phyloP scores from a whole-genome alignment of 768 basidiomycete species.

The Fistulinella prunicolor region DNA sequence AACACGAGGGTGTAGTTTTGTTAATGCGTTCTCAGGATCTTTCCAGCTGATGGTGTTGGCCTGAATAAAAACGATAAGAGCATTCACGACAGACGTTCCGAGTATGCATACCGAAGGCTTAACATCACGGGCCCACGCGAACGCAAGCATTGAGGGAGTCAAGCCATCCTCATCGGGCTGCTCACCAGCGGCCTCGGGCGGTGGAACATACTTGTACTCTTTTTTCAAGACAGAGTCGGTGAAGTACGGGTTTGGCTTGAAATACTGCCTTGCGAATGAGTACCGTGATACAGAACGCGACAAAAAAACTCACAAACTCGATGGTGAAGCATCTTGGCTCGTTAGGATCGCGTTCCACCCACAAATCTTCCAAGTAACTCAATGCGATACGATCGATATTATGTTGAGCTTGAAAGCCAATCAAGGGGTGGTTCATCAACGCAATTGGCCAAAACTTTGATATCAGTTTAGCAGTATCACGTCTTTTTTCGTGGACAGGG shows the following conservation, averaged over 20 bases:
- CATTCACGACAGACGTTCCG: not conserved
- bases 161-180: slow-evolving; percentile 71
- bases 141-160: slow-evolving; percentile 74
- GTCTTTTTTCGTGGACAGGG: slow-evolving; percentile 70
- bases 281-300: not conserved
- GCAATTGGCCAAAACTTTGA: slow-evolving; percentile 85
- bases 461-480: slow-evolving; percentile 61
- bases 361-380: slow-evolving; percentile 81
- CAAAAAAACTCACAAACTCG: slow-evolving; percentile 70
- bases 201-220: slow-evolving; percentile 70
- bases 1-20: slow-evolving; percentile 72
- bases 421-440: slow-evolving; percentile 65
- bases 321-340: slow-evolving; percentile 83
- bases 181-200: slow-evolving; percentile 51
- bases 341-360: slow-evolving; percentile 67
- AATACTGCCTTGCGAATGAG: slow-evolving; percentile 47
- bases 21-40: slow-evolving; percentile 69
- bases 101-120: slow-evolving; percentile 53
- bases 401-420: slow-evolving; percentile 68
- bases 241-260: slow-evolving; percentile 87
- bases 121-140: slow-evolving; percentile 77
- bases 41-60: slow-evolving; percentile 78
- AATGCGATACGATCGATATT: slow-evolving; percentile 77
- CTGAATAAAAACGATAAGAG: slow-evolving; percentile 34
- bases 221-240: slow-evolving; percentile 73